A percentile compares a stretch with the other conserved stretches of the same genome.
Conservation (phyloP, 352 stramenopile genomes). For the Phytopythium boreale region DNA sequence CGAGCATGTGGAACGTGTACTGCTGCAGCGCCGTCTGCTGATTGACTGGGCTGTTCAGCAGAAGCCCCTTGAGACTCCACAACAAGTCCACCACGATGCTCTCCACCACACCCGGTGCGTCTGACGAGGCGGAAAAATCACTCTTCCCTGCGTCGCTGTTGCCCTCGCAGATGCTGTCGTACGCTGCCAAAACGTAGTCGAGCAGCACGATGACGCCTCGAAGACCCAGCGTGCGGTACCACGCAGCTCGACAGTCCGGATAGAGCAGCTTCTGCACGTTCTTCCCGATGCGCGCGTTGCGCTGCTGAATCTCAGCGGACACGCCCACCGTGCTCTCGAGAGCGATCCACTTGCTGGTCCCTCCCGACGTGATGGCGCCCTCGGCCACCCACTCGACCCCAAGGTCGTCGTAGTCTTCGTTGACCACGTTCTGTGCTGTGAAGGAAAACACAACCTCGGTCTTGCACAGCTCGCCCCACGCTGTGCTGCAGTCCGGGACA, state of each 20-base stretch:
- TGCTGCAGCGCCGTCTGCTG: constrained; percentile 53
- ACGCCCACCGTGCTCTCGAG: constrained; percentile 49
- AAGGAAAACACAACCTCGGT: constrained; percentile 78
- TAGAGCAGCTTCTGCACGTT: constrained; percentile 45
- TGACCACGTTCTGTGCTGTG: constrained; percentile 48
- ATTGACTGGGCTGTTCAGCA: constrained; percentile 51
- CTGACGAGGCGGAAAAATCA: neutral
- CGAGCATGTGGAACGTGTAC: constrained; percentile 67
- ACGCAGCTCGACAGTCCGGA: constrained; percentile 39
- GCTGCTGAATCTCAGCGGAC: constrained; percentile 75
- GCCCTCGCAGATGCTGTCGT: constrained; percentile 25
- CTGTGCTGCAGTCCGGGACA: constrained; percentile 34
- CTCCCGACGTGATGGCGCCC: constrained; percentile 30
- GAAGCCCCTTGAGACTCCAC: constrained; percentile 63
- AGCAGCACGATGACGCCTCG: constrained; percentile 49
- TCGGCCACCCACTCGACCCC: constrained; percentile 74
- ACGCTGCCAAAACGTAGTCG: constrained; percentile 60
- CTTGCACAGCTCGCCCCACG: constrained; percentile 44
- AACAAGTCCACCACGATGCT: constrained; percentile 57
- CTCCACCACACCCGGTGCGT: constrained; percentile 30
- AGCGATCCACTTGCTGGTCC: constrained; percentile 59
- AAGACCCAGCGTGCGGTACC: constrained; percentile 57
- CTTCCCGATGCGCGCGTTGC: constrained; percentile 59
- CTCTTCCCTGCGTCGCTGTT: neutral
- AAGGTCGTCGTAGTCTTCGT: constrained; percentile 56